Percentiles rank a stretch among this genome's conserved stretches.
These are phyloP conservation scores for Aspergillus aculeatus DNA, from an alignment of 2,329 filamentous ascomycete genomes.

Conservation along the genomic window DNA sequence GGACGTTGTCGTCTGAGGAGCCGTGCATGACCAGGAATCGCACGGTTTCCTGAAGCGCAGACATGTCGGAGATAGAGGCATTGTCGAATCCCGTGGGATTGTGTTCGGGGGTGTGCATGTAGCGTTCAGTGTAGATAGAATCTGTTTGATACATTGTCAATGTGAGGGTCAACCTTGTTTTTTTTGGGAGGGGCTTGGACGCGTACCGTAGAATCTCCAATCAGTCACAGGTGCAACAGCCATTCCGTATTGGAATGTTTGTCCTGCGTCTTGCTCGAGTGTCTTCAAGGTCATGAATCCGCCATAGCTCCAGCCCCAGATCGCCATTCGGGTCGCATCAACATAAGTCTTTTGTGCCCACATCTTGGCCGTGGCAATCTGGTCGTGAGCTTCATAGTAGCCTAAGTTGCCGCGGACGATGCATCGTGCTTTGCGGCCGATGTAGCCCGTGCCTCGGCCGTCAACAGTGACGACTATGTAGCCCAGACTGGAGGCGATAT, in stretches of 20 bases:
- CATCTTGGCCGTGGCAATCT: constrained; percentile 83
- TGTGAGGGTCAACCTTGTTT: neutral
- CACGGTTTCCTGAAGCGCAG: constrained; percentile 70
- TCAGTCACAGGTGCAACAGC: constrained; percentile 98
- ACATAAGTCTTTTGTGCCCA: constrained; percentile 82
- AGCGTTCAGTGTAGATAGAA: constrained; percentile 56
- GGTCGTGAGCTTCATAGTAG: constrained; percentile 79
- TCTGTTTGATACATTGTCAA: constrained; percentile 20
- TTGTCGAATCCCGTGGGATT: constrained; percentile 76
- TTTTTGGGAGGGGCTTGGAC: no score
- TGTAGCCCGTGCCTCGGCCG: constrained; percentile 86
- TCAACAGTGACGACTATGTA: constrained; percentile 96
- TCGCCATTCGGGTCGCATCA: constrained; percentile 76
- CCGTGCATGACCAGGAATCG: constrained; percentile 96
- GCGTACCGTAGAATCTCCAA: constrained; percentile 79
- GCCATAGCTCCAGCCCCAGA: constrained; percentile 98
- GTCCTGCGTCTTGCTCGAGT: constrained; percentile 82
- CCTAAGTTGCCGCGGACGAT: constrained; percentile 81
- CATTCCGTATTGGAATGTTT: constrained; percentile 95
- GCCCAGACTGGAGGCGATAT: constrained; percentile 77
- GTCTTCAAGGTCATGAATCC: constrained; percentile 95
- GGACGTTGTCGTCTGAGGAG: constrained; percentile 94
- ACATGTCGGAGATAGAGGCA: constrained; percentile 71
- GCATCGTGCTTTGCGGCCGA: constrained; percentile 79
- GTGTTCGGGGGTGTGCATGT: constrained; percentile 90